A percentile compares a stretch with the other conserved stretches of the same genome.
Conservation (phyloP, 176 grass and related monocot genomes). For the Hsuehochloa calcarea region DNA sequence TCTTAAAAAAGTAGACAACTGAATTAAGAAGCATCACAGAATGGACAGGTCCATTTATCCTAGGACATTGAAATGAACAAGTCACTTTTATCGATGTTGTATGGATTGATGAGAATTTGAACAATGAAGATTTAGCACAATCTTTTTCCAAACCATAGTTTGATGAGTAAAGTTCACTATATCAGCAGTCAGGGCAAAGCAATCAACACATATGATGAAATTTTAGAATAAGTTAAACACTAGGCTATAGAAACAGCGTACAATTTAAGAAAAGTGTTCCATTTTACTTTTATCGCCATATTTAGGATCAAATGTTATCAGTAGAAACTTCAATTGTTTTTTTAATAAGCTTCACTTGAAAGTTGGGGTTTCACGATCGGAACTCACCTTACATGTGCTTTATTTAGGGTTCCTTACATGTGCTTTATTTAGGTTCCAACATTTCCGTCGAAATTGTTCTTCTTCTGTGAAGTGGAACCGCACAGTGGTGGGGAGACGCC, state of each 20-base stretch:
- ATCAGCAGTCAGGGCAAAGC: too few relatives aligned
- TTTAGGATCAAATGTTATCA: neutral
- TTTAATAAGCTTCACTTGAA: neutral
- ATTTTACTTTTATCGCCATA: neutral
- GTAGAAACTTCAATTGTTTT: neutral
- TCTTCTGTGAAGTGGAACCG: constrained; percentile 88
- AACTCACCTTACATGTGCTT: neutral
- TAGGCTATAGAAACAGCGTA: too few relatives aligned
- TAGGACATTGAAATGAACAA: too few relatives aligned
- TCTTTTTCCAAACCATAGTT: too few relatives aligned
- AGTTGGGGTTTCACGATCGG: neutral
- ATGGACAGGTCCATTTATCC: neutral
- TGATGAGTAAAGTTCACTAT: neutral
- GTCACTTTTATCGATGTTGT: neutral
- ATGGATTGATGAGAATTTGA: neutral
- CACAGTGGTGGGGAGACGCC: constrained; percentile 78
- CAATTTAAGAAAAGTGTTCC: too few relatives aligned
- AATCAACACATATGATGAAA: neutral
- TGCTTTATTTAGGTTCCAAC: constrained; percentile 57
- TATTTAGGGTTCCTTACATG: constrained; percentile 26
- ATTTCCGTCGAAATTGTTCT: constrained; percentile 85
- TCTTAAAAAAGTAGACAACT: neutral
- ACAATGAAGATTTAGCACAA: neutral
- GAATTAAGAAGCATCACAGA: neutral
- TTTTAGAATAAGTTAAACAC: neutral